Evolutionary conservation across 1,284 basidiomycete species (phyloP), one percentile per base, ranked within the genome.

Genomic region (Mycena citricolor): DNA sequence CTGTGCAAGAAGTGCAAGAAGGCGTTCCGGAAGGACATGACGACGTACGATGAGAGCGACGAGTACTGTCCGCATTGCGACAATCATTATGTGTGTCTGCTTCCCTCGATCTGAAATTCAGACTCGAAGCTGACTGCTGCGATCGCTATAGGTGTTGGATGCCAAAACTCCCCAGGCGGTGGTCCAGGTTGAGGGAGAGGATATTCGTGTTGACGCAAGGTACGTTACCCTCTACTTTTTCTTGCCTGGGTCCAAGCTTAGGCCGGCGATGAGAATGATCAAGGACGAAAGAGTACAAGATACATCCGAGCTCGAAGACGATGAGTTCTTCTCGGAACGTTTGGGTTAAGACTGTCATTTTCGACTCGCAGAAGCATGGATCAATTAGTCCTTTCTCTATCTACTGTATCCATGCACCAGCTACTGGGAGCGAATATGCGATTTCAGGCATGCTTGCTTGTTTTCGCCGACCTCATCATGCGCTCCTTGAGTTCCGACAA

Each of bases 1-100:
- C 71, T 90, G 57, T 99, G 97, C 75, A 99, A 99, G 68, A 97
- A 97, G 68, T 99, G 97, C 74, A 90, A 89, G 63, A 94, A 94
- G 68, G 94, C 92, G 2, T 98, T 99, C 65, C 70, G 95, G 51
- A 98, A 99, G 68, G 92, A 97, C 64, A 92, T 97, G 86, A 56
- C 74, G 0, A 69, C 66, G 21, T 98, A 92, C 61, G 97, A 99
- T 60, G 93, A 97, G 63, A 90, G 90, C 54, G 95, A 99, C 63
- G 95, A 99, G 68, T 98, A 86, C 65, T 99, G 97, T 62, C 95
- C 97, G 0, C 88, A 97, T 67, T 98, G 95, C 63, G 94, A 97
- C 65, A 98, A 99, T 62, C 92, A 94, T 62, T 98, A 94, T 65
- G 94, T 95, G 64, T 58, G 87, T 33, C 21, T 1, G 2, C 14